Evolutionary conservation across 306 rosid species (phyloP), one percentile per base, ranked within the genome.

Genomic region (Cucurbita argyrosperma): DNA sequence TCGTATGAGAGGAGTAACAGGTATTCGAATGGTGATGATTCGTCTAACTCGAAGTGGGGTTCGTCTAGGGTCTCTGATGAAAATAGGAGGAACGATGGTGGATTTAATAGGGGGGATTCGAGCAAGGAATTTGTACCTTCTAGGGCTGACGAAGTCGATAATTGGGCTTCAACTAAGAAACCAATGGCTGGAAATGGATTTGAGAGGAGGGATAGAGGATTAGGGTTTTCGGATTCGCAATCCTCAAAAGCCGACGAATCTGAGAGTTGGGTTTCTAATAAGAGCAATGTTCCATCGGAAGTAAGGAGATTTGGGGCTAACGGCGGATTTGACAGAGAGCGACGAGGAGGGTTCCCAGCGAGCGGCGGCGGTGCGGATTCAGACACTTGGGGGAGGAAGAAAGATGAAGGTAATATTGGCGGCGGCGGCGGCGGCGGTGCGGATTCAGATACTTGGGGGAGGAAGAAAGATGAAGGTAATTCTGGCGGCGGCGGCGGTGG

Each of bases 241-340:
- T 90, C 78, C 4, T 75, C 97, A 4, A 86, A 87, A 21, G 98
- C 98, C 0, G 98, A 93, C 10, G 98, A 90, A 74, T 87, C 97
- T 0, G 90, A 86, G 8, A 90, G 91, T 18, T 93, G 97, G 98
- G 94, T 88, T 4, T 66, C 96, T 12, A 85, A 71, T 14, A 93
- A 90, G 87, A 83, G 75, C 81, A 85, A 73, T 46, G 81, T 60
- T 43, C 81, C 95, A 0, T 84, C 83, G 3, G 96, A 88, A 74
- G 90, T 83, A 5, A 81, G 96, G 75, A 82, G 96, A 80, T 83
- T 78, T 1, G 72, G 83, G 38, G 72, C 76, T 55, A 56, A 83
- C 7, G 83, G 87, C 0, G 91, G 90, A 6, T 83, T 86, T 76
- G 96, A 90, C 3, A 79, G 91, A 56, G 96, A 80, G 65, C 77